Evolutionary conservation across 2,329 filamentous ascomycete species (phyloP), one percentile per base, ranked within the genome.

Genomic region (Trichoderma semiorbis): DNA sequence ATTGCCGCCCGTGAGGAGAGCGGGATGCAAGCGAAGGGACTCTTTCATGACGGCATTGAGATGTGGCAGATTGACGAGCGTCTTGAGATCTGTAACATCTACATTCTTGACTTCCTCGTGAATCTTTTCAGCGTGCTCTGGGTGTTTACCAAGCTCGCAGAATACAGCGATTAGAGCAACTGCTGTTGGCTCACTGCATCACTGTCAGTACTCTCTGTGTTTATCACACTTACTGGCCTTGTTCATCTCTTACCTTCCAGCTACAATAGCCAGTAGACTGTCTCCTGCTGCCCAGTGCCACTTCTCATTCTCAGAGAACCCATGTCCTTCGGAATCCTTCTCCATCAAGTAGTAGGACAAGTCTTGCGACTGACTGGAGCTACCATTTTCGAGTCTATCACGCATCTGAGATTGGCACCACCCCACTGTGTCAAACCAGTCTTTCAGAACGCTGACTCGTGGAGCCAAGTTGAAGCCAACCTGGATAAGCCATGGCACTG

Each of bases 21-120:
- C 71, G 7, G 77, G 76, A 16, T 76, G 72, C 1, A 79, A 73
- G 2, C 78, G 77, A 24, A 78, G 36, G 0, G 75, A 57, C 34
- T 79, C 78, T 3, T 76, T 73, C 11, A 78, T 75, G 26, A 75
- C 61, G 5, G 47, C 47, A 21, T 53, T 53, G 47, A 53, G 47
- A 24, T 53, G 47, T 3, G 47, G 47, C 11, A 53, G 47, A 24
- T 24, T 53, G 47, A 53, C 47, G 47, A 53, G 47, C 1, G 47
- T 53, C 47, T 53, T 53, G 21, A 53, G 21, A 53, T 53, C 47
- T 6, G 47, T 53, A 12, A 24, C 47, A 24, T 53, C 47, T 53
- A 53, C 47, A 24, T 53, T 24, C 21, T 24, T 53, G n/a, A 53
- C 47, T 53, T 53, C 47, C 5, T 53, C 21, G 47, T 53, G 11